These are phyloP conservation scores for Acanthamoeba culbertsoni DNA, from an alignment of 208 protist species.

Conservation along the genomic window DNA sequence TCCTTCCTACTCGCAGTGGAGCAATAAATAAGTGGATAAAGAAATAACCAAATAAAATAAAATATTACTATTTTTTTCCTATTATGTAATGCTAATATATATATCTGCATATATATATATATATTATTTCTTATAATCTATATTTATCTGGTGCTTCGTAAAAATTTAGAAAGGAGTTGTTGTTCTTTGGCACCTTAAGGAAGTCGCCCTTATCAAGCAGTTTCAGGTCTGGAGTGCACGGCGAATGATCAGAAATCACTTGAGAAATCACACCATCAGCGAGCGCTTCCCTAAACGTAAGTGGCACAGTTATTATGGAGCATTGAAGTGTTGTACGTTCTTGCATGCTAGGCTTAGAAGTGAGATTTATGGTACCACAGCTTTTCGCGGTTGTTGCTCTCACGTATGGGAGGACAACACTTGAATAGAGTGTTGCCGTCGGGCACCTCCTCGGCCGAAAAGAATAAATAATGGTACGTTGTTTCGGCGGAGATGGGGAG, in stretches of 20 bases:
- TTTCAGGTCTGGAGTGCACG: conserved; percentile 74
- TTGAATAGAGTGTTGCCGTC: conserved; percentile 74
- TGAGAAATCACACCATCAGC: conserved; percentile 56
- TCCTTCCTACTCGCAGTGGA: too few relatives aligned
- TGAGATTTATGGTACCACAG: conserved; percentile 61
- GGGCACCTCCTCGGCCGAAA: conserved; percentile 68
- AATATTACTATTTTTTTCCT: too few relatives aligned
- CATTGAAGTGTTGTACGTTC: too few relatives aligned
- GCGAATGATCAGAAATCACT: conserved; percentile 77
- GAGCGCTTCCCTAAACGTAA: conserved; percentile 50
- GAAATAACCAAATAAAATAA: too few relatives aligned
- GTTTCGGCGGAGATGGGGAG: conserved; percentile 74
- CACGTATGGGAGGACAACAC: conserved; percentile 79
- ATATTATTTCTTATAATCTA: too few relatives aligned
- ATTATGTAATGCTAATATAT: too few relatives aligned
- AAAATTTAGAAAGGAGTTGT: background rate
- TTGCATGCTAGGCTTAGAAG: background rate
- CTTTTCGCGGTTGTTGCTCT: conserved; percentile 67
- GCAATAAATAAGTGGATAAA: too few relatives aligned
- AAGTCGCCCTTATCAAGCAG: conserved; percentile 73
- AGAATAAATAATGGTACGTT: conserved; percentile 76
- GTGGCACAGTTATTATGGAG: background rate
- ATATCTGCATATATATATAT: too few relatives aligned
- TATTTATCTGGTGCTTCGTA: background rate
- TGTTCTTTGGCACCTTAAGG: conserved; percentile 30